Evolutionary conservation across 2,329 filamentous ascomycete genomes (phyloP), one percentile per base, ranked within the genome.

Genomic region (Tolypocladium nubicola): DNA sequence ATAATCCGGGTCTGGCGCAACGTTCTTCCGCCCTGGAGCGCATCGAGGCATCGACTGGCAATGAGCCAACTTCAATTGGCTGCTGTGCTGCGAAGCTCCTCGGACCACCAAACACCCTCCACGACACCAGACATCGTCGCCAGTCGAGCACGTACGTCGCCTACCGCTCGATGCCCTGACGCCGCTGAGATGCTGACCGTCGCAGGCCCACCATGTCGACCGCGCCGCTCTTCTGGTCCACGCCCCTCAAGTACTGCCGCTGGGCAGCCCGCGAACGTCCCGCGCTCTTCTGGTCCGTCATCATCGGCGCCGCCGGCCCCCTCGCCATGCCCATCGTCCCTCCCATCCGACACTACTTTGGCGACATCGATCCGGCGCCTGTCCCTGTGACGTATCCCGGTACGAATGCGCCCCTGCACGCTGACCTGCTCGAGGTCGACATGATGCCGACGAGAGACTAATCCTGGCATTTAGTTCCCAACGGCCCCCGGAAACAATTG

Each of bases 331-430:
- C 87, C 59, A 78, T 81, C 57, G 86, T 90, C 1, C 91, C 92
- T 49, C 88, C 90, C 53, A 77, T 95, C 64, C 79, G 92, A 71
- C 75, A 78, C 61, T 79, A 76, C 62, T 73, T 96, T 58, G 92
- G 92, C 65, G 90, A 96, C 70, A 76, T 85, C 65, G 81, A 85
- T 65, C 82, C 87, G 61, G 76, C 83, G 62, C 82, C 79, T 58
- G 85, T 97, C 62, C 94, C 94, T 38, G 76, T 92, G 73, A 95
- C 91, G 70, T 99, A 97, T 79, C 94, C 94, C 60, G 83, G 93
- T 97, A 83, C 72, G 90, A 82, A 13, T 52, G 38, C n/a, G 37
- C 21, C 21, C 47, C 30, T 21, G 6, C 47, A 11, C 16, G 47
- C 26, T 30, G 14, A 4, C 45, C 26, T n/a, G 10, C 30, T n/a